Evolutionary conservation across 2,329 filamentous ascomycete genomes (phyloP), one percentile per base, ranked within the genome.

Genomic region (Colletotrichum tropicicola): DNA sequence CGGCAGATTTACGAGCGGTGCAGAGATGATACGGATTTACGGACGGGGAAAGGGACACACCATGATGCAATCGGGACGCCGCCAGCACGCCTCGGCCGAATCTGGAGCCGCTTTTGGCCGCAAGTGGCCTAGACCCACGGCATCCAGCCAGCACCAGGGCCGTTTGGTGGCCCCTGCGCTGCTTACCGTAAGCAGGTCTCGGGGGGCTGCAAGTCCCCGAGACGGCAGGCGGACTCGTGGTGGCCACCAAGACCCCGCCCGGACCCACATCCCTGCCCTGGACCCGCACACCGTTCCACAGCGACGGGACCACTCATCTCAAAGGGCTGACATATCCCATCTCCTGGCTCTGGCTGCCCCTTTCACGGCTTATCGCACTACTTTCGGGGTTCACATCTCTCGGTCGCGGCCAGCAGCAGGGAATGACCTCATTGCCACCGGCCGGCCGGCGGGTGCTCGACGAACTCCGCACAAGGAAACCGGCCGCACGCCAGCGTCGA

Each of bases 371-470:
- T 19, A 9, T 27, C 23, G 32, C 25, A 12, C 21, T 5, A 41
- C 23, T 53, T 32, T 53, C 48, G 41, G 48, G 25, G 19, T 23
- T 23, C 6, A 35, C 17, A 13, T 8, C 4, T 6, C 19, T 48
- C 13, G 25, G 25, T 28, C 32, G 27, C 37, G 27, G 28, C 7
- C 28, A 13, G 32, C 15, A 32, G 44, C 57, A 65, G 28, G 61
- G 43, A 21, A 32, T 61, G 49, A 61, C 57, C 57, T 65, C 57
- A 61, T 55, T 8, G 56, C 48, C 61, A 49, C 25, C 28, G 32
- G 27, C 49, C 61, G 61, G 56, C 58, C 56, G 61, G 57, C 44
- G 56, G 57, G 35, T 28, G 49, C 41, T 55, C 49, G 35, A 43
- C 61, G 12, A 65, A 65, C 61, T 61, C 61, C 43, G 61, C 48